These are phyloP conservation scores for Moricandia arvensis DNA, from an alignment of 345 rosid genomes.

Conservation along the genomic window DNA sequence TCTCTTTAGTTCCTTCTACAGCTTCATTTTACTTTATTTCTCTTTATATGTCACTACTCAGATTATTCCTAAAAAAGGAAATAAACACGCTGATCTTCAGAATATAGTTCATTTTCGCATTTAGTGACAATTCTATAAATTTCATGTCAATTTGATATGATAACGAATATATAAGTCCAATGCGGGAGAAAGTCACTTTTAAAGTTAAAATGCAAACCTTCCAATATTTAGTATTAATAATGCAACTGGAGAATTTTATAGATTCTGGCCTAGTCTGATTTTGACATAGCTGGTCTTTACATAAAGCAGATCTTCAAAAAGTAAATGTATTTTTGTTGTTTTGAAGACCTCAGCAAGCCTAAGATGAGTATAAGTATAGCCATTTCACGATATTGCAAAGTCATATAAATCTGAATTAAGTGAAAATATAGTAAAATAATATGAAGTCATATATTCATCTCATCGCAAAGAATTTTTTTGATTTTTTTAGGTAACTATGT, in stretches of 20 bases:
- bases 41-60: constrained; percentile 6
- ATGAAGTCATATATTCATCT: neutral
- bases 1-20: neutral
- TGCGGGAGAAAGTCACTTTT: neutral
- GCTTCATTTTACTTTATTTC: neutral
- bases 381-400: constrained; percentile 7
- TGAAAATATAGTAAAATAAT: neutral
- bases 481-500: neutral
- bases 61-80: neutral
- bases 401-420: neutral
- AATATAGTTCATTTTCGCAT: neutral
- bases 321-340: neutral
- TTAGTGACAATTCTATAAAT: neutral
- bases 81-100: constrained; percentile 18
- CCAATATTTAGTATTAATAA: neutral
- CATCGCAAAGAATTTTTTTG: neutral
- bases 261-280: constrained; percentile 1
- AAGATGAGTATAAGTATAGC: neutral
- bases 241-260: neutral
- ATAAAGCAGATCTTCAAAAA: neutral
- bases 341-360: neutral
- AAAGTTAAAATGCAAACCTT: neutral
- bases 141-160: neutral
- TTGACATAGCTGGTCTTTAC: neutral
- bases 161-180: neutral